phyloP scores from a whole-genome alignment of 768 basidiomycete species.

The Podaxis pistillaris region DNA sequence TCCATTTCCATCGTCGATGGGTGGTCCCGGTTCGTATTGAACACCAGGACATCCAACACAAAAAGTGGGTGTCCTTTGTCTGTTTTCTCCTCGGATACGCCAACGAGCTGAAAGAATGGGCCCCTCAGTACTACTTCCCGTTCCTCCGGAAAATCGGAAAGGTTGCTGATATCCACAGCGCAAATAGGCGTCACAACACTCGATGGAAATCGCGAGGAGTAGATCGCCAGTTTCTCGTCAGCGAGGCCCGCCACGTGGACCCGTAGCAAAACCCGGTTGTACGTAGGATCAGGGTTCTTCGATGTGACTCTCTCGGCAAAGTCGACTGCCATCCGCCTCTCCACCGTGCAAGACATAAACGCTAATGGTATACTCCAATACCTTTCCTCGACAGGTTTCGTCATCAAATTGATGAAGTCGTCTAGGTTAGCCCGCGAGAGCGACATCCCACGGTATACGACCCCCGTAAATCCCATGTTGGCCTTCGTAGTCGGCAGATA shows the following conservation, averaged over 20 bases:
- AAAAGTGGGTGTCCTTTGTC: constrained; percentile 9
- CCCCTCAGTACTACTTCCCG: constrained; percentile 22
- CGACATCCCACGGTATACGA: constrained; percentile 19
- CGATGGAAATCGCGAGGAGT: constrained; percentile 18
- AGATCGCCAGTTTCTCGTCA: constrained; percentile 15
- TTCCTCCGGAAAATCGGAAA: constrained; percentile 22
- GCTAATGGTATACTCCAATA: constrained; percentile 24
- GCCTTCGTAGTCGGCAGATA: constrained; percentile 2
- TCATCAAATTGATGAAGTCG: constrained; percentile 18
- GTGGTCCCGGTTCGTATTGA: constrained; percentile 23
- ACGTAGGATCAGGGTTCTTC: neutral
- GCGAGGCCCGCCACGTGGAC: constrained; percentile 20
- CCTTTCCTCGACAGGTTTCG: constrained; percentile 20
- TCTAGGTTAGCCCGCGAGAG: constrained; percentile 18
- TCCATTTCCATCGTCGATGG: constrained; percentile 25
- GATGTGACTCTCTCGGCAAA: constrained; percentile 16
- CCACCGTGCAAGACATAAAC: constrained; percentile 20
- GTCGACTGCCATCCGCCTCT: constrained; percentile 15
- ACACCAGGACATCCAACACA: constrained; percentile 21
- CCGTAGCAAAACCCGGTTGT: constrained; percentile 19
- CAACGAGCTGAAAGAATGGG: constrained; percentile 23
- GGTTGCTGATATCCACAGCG: constrained; percentile 21
- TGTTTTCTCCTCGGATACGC: constrained; percentile 16
- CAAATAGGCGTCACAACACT: constrained; percentile 23
- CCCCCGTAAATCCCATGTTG: constrained; percentile 19